These are phyloP conservation scores for Ashbya aceris DNA, from an alignment of 1,139 yeast species.

Conservation along the genomic window DNA sequence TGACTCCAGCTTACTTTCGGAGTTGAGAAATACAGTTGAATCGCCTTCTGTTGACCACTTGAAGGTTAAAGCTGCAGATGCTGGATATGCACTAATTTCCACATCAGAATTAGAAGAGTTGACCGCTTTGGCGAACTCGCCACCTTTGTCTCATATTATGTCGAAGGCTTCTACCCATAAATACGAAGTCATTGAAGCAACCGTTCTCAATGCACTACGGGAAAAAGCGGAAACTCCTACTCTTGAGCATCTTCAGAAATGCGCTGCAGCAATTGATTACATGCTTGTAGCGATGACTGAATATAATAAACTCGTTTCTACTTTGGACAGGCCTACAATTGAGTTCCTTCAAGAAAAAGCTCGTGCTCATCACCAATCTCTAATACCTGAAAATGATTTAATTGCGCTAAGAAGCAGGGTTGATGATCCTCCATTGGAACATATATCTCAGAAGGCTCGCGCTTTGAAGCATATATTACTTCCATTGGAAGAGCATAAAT, in stretches of 20 bases:
- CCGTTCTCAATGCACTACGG: constrained; percentile 12
- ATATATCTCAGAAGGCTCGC: constrained; percentile 4
- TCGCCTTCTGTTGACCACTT: constrained; percentile 22
- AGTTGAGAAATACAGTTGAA: constrained; percentile 12
- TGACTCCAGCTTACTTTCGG: neutral
- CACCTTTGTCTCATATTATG: constrained; percentile 11
- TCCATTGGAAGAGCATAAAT: constrained; percentile 8
- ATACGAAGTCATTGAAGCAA: neutral
- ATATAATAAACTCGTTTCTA: neutral
- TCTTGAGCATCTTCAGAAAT: neutral
- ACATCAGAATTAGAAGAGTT: constrained; percentile 28
- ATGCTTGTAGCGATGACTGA: neutral
- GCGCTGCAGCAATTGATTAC: constrained; percentile 1
- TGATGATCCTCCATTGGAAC: constrained; percentile 1
- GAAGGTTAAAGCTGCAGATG: constrained; percentile 19
- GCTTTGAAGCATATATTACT: constrained; percentile 3
- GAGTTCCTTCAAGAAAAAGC: constrained; percentile 4
- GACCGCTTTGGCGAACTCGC: constrained; percentile 21
- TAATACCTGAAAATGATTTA: constrained; percentile 1
- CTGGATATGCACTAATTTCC: constrained; percentile 26
- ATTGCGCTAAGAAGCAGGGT: neutral
- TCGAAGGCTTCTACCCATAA: neutral
- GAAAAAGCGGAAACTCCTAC: constrained; percentile 1
- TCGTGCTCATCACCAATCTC: constrained; percentile 16
- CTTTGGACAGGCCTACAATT: constrained; percentile 5